Evolutionary conservation across 2,329 filamentous ascomycete genomes (phyloP).

Genomic region (Epicoccum nigrum): DNA sequence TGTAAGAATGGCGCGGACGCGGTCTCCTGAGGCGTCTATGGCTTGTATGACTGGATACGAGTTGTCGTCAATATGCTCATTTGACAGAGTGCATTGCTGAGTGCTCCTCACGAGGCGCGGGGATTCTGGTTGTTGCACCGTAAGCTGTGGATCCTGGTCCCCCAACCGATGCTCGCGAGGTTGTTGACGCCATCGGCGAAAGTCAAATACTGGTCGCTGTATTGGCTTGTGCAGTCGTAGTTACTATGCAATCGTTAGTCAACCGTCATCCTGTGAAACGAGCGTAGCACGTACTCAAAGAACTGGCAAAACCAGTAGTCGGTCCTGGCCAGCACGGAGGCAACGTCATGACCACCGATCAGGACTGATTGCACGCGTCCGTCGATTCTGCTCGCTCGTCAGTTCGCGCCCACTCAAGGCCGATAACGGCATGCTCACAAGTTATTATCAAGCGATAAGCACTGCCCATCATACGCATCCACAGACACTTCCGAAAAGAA

Average conservation of each 20-base stretch:
- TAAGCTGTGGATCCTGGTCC: conserved; percentile 35
- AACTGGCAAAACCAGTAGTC: conserved; percentile 46
- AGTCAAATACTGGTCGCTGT: conserved; percentile 25
- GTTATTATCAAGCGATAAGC: conserved; percentile 42
- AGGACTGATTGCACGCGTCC: conserved; percentile 40
- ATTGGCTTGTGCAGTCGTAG: conserved; percentile 36
- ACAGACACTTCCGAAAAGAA: conserved; percentile 41
- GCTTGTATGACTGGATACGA: neutral
- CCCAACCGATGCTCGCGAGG: conserved; percentile 38
- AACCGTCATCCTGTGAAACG: neutral
- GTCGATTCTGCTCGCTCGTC: conserved; percentile 35
- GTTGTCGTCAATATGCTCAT: neutral
- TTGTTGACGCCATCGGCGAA: conserved; percentile 43
- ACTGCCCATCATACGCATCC: conserved; percentile 38
- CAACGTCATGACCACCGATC: conserved; percentile 39
- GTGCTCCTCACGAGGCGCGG: neutral
- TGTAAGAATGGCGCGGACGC: neutral
- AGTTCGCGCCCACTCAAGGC: conserved; percentile 1
- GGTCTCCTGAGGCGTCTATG: neutral
- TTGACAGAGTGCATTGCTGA: neutral
- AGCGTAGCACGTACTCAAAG: conserved; percentile 35
- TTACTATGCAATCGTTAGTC: conserved; percentile 31
- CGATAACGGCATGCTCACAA: conserved; percentile 23
- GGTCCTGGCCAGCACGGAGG: conserved; percentile 28
- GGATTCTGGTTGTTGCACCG: conserved; percentile 31